Conservation (phyloP, 768 basidiomycete species). For the Suillus fuscotomentosus region DNA sequence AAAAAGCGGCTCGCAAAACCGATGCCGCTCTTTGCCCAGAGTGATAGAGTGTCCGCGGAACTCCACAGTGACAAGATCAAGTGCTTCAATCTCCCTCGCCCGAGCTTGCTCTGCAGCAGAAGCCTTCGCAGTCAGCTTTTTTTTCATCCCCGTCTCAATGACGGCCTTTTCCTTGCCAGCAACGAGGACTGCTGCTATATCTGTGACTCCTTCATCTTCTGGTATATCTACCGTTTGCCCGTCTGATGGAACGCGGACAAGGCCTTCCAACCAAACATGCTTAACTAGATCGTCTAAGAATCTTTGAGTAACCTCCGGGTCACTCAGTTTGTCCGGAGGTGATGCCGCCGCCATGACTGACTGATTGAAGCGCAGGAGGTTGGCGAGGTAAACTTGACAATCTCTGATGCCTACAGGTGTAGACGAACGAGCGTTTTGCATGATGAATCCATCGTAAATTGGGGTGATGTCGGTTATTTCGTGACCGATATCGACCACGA, state of each 20-base stretch:
- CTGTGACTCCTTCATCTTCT: slow-evolving; percentile 85
- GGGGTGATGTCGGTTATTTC: slow-evolving; percentile 76
- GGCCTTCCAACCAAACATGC: slow-evolving; percentile 60
- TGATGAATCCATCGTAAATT: slow-evolving; percentile 69
- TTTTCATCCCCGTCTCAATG: slow-evolving; percentile 83
- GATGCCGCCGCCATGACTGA: slow-evolving; percentile 58
- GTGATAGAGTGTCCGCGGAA: slow-evolving; percentile 72
- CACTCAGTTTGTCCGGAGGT: slow-evolving; percentile 47
- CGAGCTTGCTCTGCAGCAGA: slow-evolving; percentile 79
- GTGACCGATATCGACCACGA: slow-evolving; percentile 81
- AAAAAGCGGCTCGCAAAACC: slow-evolving; percentile 89
- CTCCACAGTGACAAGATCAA: slow-evolving; percentile 76
- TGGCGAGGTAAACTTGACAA: slow-evolving; percentile 75
- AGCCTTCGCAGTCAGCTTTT: slow-evolving; percentile 67
- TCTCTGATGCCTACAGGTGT: slow-evolving; percentile 66
- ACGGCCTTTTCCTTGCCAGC: slow-evolving; percentile 90
- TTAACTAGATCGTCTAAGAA: slow-evolving; percentile 64
- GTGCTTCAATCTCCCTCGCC: slow-evolving; percentile 77
- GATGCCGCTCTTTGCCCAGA: slow-evolving; percentile 84
- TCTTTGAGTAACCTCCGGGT: slow-evolving; percentile 44
- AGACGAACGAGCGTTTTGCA: slow-evolving; percentile 52
- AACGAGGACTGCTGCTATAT: slow-evolving; percentile 87
- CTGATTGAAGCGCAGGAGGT: slow-evolving; percentile 68
- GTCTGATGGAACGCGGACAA: slow-evolving; percentile 71
- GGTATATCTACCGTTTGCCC: slow-evolving; percentile 60